Conservation (phyloP, 75 land plant species). For the Selaginella moellendorffii region DNA sequence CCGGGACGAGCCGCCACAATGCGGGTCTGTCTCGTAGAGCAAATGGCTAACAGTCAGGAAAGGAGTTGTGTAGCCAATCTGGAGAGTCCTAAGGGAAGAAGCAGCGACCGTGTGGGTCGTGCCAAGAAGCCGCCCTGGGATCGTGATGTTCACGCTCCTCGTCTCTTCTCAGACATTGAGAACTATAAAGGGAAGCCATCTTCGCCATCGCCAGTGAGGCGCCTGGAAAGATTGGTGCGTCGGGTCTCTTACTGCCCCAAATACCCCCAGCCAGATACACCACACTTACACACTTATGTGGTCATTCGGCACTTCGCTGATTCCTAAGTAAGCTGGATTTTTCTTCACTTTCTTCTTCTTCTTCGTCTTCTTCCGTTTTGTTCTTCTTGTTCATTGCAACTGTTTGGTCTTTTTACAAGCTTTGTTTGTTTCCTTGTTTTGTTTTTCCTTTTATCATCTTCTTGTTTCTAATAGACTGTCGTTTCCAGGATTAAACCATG, state of each 20-base stretch:
- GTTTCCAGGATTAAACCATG: slow-evolving; percentile 15
- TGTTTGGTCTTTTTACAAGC: too few species aligned
- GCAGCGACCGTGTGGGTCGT: background rate
- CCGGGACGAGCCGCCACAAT: too few species aligned
- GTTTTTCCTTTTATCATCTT: too few species aligned
- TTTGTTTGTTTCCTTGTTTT: background rate
- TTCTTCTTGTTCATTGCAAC: too few species aligned
- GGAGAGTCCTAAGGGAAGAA: background rate
- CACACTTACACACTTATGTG: background rate
- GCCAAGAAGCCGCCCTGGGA: background rate
- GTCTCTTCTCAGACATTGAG: background rate
- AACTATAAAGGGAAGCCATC: background rate
- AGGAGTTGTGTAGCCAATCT: background rate
- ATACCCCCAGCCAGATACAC: background rate
- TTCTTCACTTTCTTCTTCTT: too few species aligned
- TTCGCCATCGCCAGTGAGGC: background rate
- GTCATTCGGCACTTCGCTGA: background rate
- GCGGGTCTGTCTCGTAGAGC: too few species aligned
- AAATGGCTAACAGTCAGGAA: too few species aligned
- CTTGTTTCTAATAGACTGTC: background rate
- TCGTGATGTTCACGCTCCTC: background rate
- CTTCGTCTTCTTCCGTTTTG: too few species aligned
- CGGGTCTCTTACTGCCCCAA: background rate
- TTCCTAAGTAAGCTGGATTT: background rate
- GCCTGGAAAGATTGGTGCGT: background rate